A percentile compares a stretch with the other conserved stretches of the same genome.
These are phyloP conservation scores for Ceriops decandra DNA, from an alignment of 345 rosid genomes.

Conservation along the genomic window DNA sequence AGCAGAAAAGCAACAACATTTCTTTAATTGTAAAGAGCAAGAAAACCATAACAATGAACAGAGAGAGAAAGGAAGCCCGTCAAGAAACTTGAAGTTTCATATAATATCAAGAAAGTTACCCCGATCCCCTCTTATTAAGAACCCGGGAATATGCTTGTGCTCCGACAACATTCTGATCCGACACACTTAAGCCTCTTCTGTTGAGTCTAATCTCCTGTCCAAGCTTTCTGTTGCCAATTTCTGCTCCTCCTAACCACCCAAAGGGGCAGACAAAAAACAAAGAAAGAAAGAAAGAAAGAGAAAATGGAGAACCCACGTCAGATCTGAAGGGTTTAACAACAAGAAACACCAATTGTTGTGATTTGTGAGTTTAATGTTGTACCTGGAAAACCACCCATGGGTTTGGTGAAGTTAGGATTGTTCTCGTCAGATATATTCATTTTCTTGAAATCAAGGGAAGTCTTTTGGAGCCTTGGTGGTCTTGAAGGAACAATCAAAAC, in stretches of 20 bases:
- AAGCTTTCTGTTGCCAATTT: conserved; percentile 35
- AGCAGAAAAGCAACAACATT: background rate
- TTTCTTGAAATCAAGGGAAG: conserved; percentile 5
- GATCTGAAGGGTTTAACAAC: background rate
- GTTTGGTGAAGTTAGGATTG: conserved; percentile 32
- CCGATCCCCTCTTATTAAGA: conserved; percentile 56
- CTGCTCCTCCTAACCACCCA: background rate
- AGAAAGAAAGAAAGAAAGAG: background rate
- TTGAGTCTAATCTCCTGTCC: conserved; percentile 48
- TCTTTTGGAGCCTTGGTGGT: background rate
- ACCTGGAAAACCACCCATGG: conserved; percentile 43
- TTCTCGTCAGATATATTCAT: conserved; percentile 53
- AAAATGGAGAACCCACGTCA: conserved; percentile 11
- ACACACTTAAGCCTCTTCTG: conserved; percentile 63
- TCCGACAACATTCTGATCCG: conserved; percentile 50
- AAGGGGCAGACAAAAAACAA: background rate
- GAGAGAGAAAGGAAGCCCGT: background rate
- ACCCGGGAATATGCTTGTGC: conserved; percentile 49
- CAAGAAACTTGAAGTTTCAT: background rate
- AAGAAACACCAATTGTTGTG: background rate
- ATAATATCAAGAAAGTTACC: conserved; percentile 26
- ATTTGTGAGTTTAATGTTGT: background rate
- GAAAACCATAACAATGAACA: background rate
- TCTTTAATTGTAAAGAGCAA: too few species aligned
- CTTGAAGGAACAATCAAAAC: background rate